Base-by-base conservation (phyloP, 2,329 filamentous ascomycete genomes). In the Xylariomycetidae sp. region DNA sequence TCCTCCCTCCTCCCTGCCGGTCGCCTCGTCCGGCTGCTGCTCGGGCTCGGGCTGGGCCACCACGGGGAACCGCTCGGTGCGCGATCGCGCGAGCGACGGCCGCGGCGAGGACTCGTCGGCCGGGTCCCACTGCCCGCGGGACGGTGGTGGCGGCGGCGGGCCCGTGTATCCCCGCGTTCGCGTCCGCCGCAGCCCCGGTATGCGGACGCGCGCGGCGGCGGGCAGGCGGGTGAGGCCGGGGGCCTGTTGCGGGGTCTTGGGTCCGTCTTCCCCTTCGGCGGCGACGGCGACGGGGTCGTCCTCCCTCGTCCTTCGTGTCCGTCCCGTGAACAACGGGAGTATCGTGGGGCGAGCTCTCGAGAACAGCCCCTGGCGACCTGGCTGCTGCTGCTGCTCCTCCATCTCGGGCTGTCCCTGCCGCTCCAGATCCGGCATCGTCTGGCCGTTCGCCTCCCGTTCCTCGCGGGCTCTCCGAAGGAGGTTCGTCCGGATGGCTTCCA, bases 171-270 rank as follows among this genome's bases (percentile, higher is more conserved):
- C 53, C 37, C 46, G 50, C 13, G 60, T 60, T 54, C 61, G 60
- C 2, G 59, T 58, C 35, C 61, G 57, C 33, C 49, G 53, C 10
- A 69, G 53, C 31, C 60, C 58, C 2, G 66, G 64, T 17, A 70
- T 49, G 34, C 61, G 53, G 17, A 69, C 45, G 31, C 62, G 54
- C 17, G 62, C 63, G 19, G 60, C 61, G 8, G 67, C 60, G 16
- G 63, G 63, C 19, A 60, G 60, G 9, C 67, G 61, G 16, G 61
- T 46, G 4, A 66, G 46, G 13, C 54, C 49, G 30, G 65, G 60
- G 3, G n/a, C n/a, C n/a, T n/a, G n/a, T n/a, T 57, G 56, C 3
- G 69, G 31, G 2, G 66, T 64, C 47, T 76, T 76, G 20, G 69
- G 68, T 14, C 61, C 67, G 29, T 65, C 59, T 13, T 65, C 58